A percentile compares a stretch with the other conserved stretches of the same genome.
Evolutionary conservation across 768 basidiomycete genomes (phyloP).

Genomic region (Lactarius tabidus): DNA sequence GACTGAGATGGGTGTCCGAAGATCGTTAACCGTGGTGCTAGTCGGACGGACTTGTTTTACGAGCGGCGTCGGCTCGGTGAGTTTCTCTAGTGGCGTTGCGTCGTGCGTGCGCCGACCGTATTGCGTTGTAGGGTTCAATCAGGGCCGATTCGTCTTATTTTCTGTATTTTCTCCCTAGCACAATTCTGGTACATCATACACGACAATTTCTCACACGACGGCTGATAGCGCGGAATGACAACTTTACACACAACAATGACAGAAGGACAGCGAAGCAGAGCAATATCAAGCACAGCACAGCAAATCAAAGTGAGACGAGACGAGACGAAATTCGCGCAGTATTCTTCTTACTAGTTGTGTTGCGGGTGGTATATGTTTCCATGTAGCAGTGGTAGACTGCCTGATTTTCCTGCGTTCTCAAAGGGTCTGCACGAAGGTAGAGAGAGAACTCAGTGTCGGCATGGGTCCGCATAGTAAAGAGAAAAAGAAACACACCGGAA

Average conservation of each 20-base stretch:
- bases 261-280: neutral
- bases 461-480: slow-evolving; percentile 3
- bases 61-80: slow-evolving; percentile 80
- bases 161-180: neutral
- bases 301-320: neutral
- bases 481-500: slow-evolving; percentile 49
- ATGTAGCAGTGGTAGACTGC: neutral
- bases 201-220: neutral
- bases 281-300: no score
- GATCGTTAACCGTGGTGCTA: slow-evolving; percentile 95
- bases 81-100: slow-evolving; percentile 27
- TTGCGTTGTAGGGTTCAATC: slow-evolving; percentile 58
- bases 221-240: neutral
- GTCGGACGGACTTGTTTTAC: slow-evolving; percentile 89
- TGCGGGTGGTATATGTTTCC: slow-evolving; percentile 12
- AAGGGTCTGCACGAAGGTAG: neutral
- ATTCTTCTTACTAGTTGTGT: neutral
- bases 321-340: neutral
- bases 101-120: neutral
- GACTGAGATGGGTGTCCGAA: slow-evolving; percentile 98
- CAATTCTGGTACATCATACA: slow-evolving; percentile 4
- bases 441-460: neutral
- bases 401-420: slow-evolving; percentile 1
- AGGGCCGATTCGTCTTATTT: slow-evolving; percentile 42
- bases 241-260: neutral